A percentile compares a stretch with the other conserved stretches of the same genome.
Evolutionary conservation across 208 protist species (phyloP).

Genomic region (Leishmania braziliensis): DNA sequence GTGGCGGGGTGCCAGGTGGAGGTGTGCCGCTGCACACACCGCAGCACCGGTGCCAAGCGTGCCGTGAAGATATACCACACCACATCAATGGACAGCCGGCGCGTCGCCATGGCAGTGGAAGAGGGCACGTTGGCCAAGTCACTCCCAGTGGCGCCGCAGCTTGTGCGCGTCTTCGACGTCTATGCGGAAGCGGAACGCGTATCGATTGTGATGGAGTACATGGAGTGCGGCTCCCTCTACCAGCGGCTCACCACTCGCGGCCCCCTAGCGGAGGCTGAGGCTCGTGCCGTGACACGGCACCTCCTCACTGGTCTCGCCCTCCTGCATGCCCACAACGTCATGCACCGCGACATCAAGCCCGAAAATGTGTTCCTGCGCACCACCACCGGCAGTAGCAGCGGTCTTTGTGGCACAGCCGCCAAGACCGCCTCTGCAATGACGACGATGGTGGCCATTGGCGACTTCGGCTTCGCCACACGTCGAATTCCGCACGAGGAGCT

Average conservation of each 20-base stretch:
- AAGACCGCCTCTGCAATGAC: conserved; percentile 5
- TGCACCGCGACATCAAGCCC: conserved; percentile 99
- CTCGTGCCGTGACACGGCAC: conserved; percentile 94
- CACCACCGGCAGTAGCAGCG: conserved; percentile 5
- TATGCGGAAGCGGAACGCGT: conserved; percentile 72
- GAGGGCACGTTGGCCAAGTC: conserved; percentile 55
- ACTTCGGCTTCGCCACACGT: conserved; percentile 96
- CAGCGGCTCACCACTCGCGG: conserved; percentile 92
- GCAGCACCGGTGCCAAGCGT: conserved; percentile 37
- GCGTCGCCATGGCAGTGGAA: conserved; percentile 42
- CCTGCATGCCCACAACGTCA: conserved; percentile 96
- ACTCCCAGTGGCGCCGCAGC: conserved; percentile 44
- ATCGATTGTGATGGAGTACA: conserved; percentile 97
- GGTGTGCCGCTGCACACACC: conserved; percentile 61
- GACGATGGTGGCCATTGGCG: conserved; percentile 93
- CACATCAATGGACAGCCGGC: conserved; percentile 35
- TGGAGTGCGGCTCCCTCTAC: conserved; percentile 97
- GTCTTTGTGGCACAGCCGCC: neutral
- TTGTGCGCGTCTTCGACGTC: conserved; percentile 92
- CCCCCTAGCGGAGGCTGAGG: conserved; percentile 91
- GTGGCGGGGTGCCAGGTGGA: conserved; percentile 30
- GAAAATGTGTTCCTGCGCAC: conserved; percentile 98
- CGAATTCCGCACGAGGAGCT: conserved; percentile 51
- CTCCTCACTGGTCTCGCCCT: conserved; percentile 94
- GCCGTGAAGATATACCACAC: conserved; percentile 77